A percentile compares a stretch with the other conserved stretches of the same genome.
These are phyloP conservation scores for Capronia americana DNA, from an alignment of 2,329 filamentous ascomycete species.

Conservation along the genomic window DNA sequence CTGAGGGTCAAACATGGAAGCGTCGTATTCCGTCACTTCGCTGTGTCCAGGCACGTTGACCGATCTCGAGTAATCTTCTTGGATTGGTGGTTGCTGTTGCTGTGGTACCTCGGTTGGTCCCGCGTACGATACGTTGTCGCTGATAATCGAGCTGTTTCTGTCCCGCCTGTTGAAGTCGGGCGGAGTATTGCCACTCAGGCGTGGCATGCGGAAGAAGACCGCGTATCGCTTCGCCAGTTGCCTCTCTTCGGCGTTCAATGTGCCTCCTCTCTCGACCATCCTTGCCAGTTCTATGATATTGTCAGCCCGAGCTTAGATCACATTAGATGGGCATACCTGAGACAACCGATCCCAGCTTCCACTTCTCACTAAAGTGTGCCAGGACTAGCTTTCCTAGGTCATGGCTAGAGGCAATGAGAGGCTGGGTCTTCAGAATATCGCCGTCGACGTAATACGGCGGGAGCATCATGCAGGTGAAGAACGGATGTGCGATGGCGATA, in stretches of 20 bases:
- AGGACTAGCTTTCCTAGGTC: conserved; percentile 31
- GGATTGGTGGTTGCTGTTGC: conserved; percentile 21
- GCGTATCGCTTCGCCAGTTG: conserved; percentile 32
- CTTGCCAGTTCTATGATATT: conserved; percentile 26
- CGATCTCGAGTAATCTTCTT: conserved; percentile 16
- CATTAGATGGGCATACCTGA: conserved; percentile 19
- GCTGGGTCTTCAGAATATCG: conserved; percentile 26
- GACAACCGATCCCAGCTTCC: conserved; percentile 31
- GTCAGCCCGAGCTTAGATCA: not conserved
- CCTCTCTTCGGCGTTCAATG: conserved; percentile 24
- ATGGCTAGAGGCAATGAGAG: conserved; percentile 29
- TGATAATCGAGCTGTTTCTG: conserved; percentile 7
- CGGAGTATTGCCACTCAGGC: conserved; percentile 24
- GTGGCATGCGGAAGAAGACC: conserved; percentile 33
- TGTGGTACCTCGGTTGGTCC: conserved; percentile 14
- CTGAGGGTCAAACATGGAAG: conserved; percentile 26
- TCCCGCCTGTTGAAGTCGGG: conserved; percentile 12
- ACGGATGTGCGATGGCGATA: conserved; percentile 32
- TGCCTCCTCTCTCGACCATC: conserved; percentile 28
- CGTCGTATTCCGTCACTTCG: conserved; percentile 15
- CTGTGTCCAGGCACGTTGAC: conserved; percentile 8
- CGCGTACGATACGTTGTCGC: conserved; percentile 15
- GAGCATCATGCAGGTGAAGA: conserved; percentile 34
- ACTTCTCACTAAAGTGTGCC: conserved; percentile 28
- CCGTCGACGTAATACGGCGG: conserved; percentile 27